Conservation (phyloP, 768 basidiomycete species). For the Roridomyces roridus region DNA sequence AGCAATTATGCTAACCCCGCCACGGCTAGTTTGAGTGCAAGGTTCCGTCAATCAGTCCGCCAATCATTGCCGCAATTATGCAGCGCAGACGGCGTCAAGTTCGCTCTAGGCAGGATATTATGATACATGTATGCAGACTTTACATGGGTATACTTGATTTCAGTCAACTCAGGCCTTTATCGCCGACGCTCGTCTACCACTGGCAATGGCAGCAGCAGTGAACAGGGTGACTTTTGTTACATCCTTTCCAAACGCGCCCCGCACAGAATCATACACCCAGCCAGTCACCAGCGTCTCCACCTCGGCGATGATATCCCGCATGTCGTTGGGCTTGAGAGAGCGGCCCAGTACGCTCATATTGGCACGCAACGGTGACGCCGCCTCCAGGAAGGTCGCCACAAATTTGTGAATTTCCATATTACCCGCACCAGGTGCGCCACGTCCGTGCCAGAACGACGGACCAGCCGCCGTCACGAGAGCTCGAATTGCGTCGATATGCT, state of each 20-base stretch:
- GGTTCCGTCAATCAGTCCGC: no score
- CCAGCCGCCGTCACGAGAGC: slow-evolving; percentile 28
- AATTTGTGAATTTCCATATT: slow-evolving; percentile 25
- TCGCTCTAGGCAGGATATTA: no score
- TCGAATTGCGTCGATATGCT: slow-evolving; percentile 33
- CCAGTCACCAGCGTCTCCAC: slow-evolving; percentile 18
- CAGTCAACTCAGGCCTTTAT: no score
- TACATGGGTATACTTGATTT: no score
- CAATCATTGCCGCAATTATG: no score
- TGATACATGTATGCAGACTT: no score
- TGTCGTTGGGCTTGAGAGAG: slow-evolving; percentile 17
- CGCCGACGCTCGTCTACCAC: no score
- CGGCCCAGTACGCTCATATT: slow-evolving; percentile 26
- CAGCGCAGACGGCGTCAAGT: no score
- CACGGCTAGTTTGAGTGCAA: no score
- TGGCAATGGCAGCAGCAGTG: neutral
- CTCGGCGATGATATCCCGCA: slow-evolving; percentile 16
- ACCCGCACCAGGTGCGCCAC: slow-evolving; percentile 14
- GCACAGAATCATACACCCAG: slow-evolving; percentile 22
- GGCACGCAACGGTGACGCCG: slow-evolving; percentile 18
- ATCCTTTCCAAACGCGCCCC: neutral
- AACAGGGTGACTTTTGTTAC: neutral
- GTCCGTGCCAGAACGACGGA: slow-evolving; percentile 29
- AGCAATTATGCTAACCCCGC: no score
- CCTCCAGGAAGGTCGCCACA: slow-evolving; percentile 21